Conservation (phyloP, 106 monocot genomes). For the Vanilla planifolia region DNA sequence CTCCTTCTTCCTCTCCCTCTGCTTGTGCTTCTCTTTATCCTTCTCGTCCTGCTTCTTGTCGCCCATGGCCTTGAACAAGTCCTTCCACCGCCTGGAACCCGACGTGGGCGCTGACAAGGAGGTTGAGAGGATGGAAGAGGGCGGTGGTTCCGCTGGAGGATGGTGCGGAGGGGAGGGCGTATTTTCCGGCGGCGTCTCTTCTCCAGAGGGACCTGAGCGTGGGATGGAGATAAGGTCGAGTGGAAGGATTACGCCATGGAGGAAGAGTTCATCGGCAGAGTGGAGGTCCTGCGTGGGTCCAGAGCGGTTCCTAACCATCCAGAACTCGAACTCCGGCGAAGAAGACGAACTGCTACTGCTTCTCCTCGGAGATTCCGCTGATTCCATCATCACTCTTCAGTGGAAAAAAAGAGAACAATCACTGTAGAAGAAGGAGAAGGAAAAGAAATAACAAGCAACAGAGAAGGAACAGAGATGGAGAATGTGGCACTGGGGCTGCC, state of each 20-base stretch:
- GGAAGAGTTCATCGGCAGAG: conserved; percentile 44
- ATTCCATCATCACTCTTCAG: neutral
- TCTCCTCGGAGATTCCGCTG: neutral
- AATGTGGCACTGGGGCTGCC: neutral
- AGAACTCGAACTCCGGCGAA: conserved; percentile 49
- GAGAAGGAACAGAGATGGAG: neutral
- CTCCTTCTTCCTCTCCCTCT: neutral
- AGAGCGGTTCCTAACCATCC: conserved; percentile 23
- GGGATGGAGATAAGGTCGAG: conserved; percentile 30
- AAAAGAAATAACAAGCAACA: no score
- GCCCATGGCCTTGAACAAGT: conserved; percentile 19
- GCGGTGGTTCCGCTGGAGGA: neutral
- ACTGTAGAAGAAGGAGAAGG: neutral
- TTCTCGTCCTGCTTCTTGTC: conserved; percentile 6
- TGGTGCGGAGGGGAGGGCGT: neutral
- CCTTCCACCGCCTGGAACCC: conserved; percentile 28
- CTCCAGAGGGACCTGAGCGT: neutral
- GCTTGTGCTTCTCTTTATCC: conserved; percentile 1
- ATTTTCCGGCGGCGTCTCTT: neutral
- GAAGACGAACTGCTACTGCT: conserved; percentile 10
- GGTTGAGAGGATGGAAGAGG: neutral
- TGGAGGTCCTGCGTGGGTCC: conserved; percentile 14
- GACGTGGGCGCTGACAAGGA: neutral
- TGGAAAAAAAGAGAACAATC: neutral
- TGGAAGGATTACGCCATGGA: conserved; percentile 45